These are phyloP conservation scores for Verruconis gallopava DNA, from an alignment of 2,329 filamentous ascomycete genomes.

Conservation along the genomic window DNA sequence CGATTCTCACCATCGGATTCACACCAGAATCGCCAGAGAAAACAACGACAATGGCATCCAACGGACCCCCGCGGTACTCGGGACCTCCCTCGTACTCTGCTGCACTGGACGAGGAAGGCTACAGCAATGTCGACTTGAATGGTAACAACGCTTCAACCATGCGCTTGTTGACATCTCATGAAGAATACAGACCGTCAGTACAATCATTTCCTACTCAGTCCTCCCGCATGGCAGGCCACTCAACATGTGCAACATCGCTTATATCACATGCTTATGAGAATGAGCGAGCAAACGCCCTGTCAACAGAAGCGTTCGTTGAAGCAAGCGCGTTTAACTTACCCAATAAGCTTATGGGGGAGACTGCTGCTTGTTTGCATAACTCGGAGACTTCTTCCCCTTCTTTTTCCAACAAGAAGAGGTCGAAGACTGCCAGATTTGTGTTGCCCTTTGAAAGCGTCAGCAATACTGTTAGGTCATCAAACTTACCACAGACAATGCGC, in stretches of 20 bases:
- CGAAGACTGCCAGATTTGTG: slow-evolving; percentile 15
- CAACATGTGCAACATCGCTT: background rate
- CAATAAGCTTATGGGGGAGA: slow-evolving; percentile 3
- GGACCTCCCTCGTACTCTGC: slow-evolving; percentile 30
- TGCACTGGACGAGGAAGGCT: slow-evolving; percentile 26
- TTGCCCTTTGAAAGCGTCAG: slow-evolving; percentile 1
- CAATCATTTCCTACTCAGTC: slow-evolving; percentile 15
- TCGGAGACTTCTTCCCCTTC: slow-evolving; percentile 12
- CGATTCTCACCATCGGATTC: background rate
- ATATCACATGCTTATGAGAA: background rate
- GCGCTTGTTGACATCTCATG: slow-evolving; percentile 36
- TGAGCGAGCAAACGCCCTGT: background rate
- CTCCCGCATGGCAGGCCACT: background rate
- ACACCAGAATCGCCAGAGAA: background rate
- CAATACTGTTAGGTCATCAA: slow-evolving; percentile 11
- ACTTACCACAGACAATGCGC: slow-evolving; percentile 21
- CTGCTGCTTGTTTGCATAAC: background rate
- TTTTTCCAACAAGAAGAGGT: slow-evolving; percentile 14
- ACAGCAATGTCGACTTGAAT: slow-evolving; percentile 14
- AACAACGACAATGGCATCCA: slow-evolving; percentile 6
- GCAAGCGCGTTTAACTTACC: background rate
- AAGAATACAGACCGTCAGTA: slow-evolving; percentile 34
- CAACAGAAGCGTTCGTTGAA: slow-evolving; percentile 1
- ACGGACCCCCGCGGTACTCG: slow-evolving; percentile 21
- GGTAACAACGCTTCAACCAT: slow-evolving; percentile 31